phyloP scores from a whole-genome alignment of 192 early-diverging fungal species.

The Gryganskiella cystojenkinii region DNA sequence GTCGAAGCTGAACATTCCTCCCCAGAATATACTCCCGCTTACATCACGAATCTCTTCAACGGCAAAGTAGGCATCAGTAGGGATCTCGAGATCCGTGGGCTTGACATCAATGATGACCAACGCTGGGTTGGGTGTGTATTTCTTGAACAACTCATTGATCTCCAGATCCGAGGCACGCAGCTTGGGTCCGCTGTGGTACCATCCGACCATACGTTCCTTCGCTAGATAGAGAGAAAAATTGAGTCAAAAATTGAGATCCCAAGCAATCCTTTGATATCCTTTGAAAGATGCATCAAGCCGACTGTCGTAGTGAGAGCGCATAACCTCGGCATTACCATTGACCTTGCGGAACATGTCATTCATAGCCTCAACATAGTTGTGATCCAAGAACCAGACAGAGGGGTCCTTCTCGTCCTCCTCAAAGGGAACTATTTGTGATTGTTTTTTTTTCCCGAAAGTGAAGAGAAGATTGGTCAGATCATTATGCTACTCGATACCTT shows the following conservation, averaged over 20 bases:
- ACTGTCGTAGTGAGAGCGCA: too few relatives aligned
- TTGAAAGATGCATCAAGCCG: too few relatives aligned
- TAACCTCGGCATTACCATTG: slow-evolving; percentile 75
- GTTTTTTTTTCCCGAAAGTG: too few relatives aligned
- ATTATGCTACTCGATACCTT: not conserved
- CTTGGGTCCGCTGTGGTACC: slow-evolving; percentile 99
- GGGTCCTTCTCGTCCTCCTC: slow-evolving; percentile 99
- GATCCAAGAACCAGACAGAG: slow-evolving; percentile 98
- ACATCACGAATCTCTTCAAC: slow-evolving; percentile 99
- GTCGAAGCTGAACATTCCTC: too few relatives aligned
- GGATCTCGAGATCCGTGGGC: slow-evolving; percentile 92
- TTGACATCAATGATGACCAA: slow-evolving; percentile 98
- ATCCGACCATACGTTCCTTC: slow-evolving; percentile 96
- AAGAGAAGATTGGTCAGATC: not conserved
- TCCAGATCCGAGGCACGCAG: slow-evolving; percentile 95
- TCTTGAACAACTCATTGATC: slow-evolving; percentile 98
- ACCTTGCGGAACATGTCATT: slow-evolving; percentile 99
- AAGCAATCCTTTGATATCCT: too few relatives aligned
- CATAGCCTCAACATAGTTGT: slow-evolving; percentile 99
- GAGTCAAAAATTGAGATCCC: not conserved
- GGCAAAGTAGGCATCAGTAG: slow-evolving; percentile 97
- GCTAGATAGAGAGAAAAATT: slow-evolving; percentile 57
- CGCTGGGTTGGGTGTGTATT: slow-evolving; percentile 94
- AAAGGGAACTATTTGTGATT: slow-evolving; percentile 99
- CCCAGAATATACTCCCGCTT: slow-evolving; percentile 41